Evolutionary conservation across 129 eudicot genomes (phyloP), one percentile per base, ranked within the genome.

Genomic region (Flaveria brownii): DNA sequence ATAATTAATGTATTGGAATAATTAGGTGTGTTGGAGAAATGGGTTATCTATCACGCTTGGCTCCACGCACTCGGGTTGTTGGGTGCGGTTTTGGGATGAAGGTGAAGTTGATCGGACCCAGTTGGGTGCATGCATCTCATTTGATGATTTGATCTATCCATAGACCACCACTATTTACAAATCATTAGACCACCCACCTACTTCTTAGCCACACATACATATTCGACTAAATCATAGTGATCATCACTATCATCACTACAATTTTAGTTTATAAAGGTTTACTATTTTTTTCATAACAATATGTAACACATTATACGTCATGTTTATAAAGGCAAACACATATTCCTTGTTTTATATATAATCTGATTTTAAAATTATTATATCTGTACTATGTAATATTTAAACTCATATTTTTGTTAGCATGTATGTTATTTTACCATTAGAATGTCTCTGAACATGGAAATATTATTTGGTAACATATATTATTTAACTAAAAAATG

Each of bases 61-160:
- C 86, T 82, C 79, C 82, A 77, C 67, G 30, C 68, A 82, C 71
- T 61, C 15, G 42, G 67, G 15, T 25, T 9, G 41, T 61, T 60
- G 75, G 76, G 76, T 41, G 55, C 52, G 77, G 54, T 71, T 51
- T 62, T 62, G 41, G 67, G 59, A 68, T 66, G 25, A 65, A 51
- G 73, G 25, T 50, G 50, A 69, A 69, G 74, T 54, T 80, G 50
- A 39, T 30, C 45, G 78, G 78, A 26, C 74, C 77, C 77, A 50
- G 33, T 54, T 23, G 47, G 67, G 67, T 78, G 77, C 84, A 81
- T 81, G 77, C 62, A 75, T 75, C 85, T 75, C 85, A 70, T 76
- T 64, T 61, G 41, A 60, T 60, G n/a, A 74, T 57, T 69, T 75
- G 54, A 60, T 68, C 68, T 73, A 45, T 56, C 30, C n/a, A 66